These are phyloP conservation scores for Juglanconis sp. DNA, from an alignment of 2,329 filamentous ascomycete species.

Conservation along the genomic window DNA sequence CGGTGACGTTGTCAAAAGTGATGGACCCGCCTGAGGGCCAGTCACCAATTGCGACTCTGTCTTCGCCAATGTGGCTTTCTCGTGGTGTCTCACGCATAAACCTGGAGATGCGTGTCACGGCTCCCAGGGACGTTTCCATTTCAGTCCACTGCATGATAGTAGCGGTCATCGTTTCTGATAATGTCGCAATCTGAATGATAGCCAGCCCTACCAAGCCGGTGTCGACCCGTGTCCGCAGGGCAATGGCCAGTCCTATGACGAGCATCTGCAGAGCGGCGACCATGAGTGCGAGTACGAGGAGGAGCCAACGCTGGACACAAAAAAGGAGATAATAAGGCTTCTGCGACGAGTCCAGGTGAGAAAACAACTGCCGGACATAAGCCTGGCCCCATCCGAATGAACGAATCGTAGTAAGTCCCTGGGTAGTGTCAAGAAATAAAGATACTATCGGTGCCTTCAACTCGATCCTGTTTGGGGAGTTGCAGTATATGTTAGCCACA, in stretches of 20 bases:
- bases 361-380: conserved; percentile 29
- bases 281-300: conserved; percentile 47
- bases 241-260: conserved; percentile 42
- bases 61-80: conserved; percentile 17
- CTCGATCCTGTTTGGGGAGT: background rate
- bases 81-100: conserved; percentile 23
- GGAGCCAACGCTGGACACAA: conserved; percentile 52
- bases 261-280: conserved; percentile 46
- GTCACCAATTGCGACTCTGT: background rate
- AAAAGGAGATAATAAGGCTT: conserved; percentile 51
- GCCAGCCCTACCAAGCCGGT: conserved; percentile 35
- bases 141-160: conserved; percentile 25
- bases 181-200: conserved; percentile 30
- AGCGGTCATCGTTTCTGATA: conserved; percentile 24
- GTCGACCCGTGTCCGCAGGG: conserved; percentile 27
- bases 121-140: conserved; percentile 27
- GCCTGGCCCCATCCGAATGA: conserved; percentile 42
- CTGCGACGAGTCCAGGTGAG: conserved; percentile 45
- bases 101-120: conserved; percentile 23
- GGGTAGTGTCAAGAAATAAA: conserved; percentile 5
- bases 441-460: background rate
- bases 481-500: too few species aligned
- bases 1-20: background rate
- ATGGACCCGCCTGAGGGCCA: background rate
- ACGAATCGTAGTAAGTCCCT: conserved; percentile 40